Evolutionary conservation across 2,329 filamentous ascomycete genomes (phyloP), one percentile per base, ranked within the genome.

Genomic region (Cadophora luteo-olivacea): DNA sequence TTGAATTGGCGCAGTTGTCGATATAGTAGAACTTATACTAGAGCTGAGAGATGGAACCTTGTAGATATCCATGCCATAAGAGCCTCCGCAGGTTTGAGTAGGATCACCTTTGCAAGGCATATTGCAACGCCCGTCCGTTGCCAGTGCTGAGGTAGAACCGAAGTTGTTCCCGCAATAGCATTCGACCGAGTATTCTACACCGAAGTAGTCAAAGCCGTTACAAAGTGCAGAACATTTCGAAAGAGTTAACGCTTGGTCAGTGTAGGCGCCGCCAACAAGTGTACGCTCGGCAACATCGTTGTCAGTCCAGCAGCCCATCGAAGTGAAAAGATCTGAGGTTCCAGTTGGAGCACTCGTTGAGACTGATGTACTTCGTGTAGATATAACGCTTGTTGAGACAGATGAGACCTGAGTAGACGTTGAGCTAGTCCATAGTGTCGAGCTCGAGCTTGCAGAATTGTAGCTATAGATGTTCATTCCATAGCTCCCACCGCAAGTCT

Each of bases 401-500:
- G 41, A 16, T 6, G 41, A 19, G 41, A 19, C 14, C 12, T 19
- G 11, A 19, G 12, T 45, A 45, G 41, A 45, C 14, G 16, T 19
- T 5, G 41, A 45, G 6, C 41, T 19, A 45, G 41, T 45, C 4
- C 12, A 2, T 16, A 45, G 11, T 45, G 41, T 45, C 19, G 41
- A 45, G 41, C 41, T 45, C 41, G 41, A 45, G 41, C 41, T 45
- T 2, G 19, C 6, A 36, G 51, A 12, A 25, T 52, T 25, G 33
- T 62, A 33, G 22, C 22, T 45, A 14, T 67, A 67, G 5, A 67
- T 57, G 32, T 67, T 67, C 65, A 67, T 67, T 11, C 65, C 65
- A 11, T 67, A 67, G 24, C 48, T 55, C 2, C 65, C 65, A 4
- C 65, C 65, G 32, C 65, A 67, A 11, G 55, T 63, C 49, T 67